Percentiles rank a stretch among this genome's conserved stretches.
Conservation (phyloP, 352 stramenopile species). For the Stephanocyclus meneghinianus region DNA sequence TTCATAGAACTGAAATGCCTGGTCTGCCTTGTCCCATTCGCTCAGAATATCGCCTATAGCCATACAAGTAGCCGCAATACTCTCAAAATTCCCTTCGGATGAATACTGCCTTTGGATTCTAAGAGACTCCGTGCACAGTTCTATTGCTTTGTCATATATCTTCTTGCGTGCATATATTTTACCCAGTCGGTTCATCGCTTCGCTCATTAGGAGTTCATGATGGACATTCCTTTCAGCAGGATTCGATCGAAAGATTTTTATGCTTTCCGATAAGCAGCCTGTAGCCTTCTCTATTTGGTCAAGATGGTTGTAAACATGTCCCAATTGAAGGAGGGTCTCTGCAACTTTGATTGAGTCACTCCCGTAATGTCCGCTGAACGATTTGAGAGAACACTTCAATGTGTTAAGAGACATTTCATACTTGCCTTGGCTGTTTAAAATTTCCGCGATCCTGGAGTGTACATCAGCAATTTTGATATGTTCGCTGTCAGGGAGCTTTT, state of each 20-base stretch:
- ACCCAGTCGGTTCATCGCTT: constrained; percentile 45
- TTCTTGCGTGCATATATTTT: constrained; percentile 58
- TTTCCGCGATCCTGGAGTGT: constrained; percentile 39
- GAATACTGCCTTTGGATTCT: constrained; percentile 30
- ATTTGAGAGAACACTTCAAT: constrained; percentile 53
- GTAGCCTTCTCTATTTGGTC: constrained; percentile 46
- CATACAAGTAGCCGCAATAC: constrained; percentile 44
- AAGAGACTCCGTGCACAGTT: constrained; percentile 57
- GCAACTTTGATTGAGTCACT: constrained; percentile 42
- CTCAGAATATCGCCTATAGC: constrained; percentile 58
- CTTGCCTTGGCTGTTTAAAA: constrained; percentile 52
- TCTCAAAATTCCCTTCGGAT: not conserved
- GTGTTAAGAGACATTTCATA: constrained; percentile 43
- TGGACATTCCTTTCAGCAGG: constrained; percentile 11
- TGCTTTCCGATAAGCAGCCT: constrained; percentile 48
- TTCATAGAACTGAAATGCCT: constrained; percentile 61
- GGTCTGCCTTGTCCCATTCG: constrained; percentile 58
- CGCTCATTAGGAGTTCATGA: constrained; percentile 29
- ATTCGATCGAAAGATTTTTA: constrained; percentile 55
- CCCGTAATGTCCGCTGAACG: constrained; percentile 42
- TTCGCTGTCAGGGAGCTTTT: constrained; percentile 38
- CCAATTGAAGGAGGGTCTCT: constrained; percentile 40
- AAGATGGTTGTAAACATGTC: constrained; percentile 44
- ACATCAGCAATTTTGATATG: constrained; percentile 28
- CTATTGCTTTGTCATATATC: constrained; percentile 52